These are phyloP conservation scores for Miscanthus lutarioriparius DNA, from an alignment of 176 grass and related monocot genomes.

Conservation along the genomic window DNA sequence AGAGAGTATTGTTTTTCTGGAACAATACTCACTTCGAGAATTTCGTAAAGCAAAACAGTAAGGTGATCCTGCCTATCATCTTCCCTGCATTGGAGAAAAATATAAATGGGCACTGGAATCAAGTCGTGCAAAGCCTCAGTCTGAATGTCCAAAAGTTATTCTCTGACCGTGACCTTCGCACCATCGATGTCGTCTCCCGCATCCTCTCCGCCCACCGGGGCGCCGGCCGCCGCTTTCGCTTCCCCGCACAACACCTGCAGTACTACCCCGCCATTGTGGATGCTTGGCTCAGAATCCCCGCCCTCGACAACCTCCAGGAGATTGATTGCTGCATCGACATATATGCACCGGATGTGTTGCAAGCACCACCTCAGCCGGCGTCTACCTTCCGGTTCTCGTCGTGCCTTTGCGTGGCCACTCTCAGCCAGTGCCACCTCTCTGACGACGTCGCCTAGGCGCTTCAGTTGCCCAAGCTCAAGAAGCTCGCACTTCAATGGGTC, in stretches of 20 bases:
- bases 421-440: not conserved
- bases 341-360: no score
- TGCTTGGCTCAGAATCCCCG: not conserved
- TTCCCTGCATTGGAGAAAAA: conserved; percentile 50
- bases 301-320: no score
- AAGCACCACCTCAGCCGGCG: no score
- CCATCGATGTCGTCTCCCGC: not conserved
- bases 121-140: conserved; percentile 35
- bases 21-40: conserved; percentile 33
- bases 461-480: conserved; percentile 4
- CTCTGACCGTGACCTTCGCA: conserved; percentile 16
- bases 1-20: conserved; percentile 50
- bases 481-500: not conserved
- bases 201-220: not conserved
- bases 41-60: conserved; percentile 45
- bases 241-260: no score
- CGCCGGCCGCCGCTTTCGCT: no score
- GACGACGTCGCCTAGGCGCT: not conserved
- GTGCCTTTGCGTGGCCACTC: not conserved
- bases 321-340: no score
- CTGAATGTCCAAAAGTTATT: conserved; percentile 40
- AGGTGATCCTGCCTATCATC: conserved; percentile 46
- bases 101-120: conserved; percentile 43
- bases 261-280: no score
- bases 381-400: no score